These are phyloP conservation scores for Colletotrichum scovillei DNA, from an alignment of 2,329 filamentous ascomycete species.

Conservation along the genomic window DNA sequence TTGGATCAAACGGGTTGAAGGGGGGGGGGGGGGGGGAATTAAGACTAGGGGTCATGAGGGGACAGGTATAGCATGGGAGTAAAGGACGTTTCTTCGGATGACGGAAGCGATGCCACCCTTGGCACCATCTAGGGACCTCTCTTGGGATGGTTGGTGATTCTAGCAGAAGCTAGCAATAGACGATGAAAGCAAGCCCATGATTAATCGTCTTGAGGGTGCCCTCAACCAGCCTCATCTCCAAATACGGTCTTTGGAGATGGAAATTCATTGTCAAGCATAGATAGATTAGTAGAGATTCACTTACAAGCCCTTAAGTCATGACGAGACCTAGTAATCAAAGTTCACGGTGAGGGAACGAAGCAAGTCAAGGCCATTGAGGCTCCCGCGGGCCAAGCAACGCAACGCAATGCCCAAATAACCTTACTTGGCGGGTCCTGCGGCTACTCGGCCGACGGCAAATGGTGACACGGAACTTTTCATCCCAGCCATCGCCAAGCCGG, in stretches of 20 bases:
- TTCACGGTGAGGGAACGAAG: neutral
- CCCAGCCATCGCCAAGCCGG: constrained; percentile 3
- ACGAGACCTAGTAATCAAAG: neutral
- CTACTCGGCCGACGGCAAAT: neutral
- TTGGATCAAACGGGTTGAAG: constrained; percentile 14
- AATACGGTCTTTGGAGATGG: neutral
- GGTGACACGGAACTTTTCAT: neutral
- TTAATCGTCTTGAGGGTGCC: too few species aligned
- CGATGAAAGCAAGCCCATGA: too few species aligned
- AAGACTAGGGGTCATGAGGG: constrained; percentile 6
- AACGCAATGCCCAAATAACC: constrained; percentile 18
- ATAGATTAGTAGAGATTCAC: too few species aligned
- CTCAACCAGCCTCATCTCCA: neutral
- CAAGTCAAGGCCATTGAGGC: neutral
- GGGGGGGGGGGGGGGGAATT: neutral
- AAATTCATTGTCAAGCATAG: too few species aligned
- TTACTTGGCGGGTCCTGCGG: constrained; percentile 26
- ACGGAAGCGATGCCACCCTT: neutral
- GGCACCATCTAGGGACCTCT: neutral
- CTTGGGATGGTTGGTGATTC: too few species aligned
- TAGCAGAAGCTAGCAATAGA: too few species aligned
- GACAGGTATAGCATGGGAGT: neutral
- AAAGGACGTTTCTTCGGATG: constrained; percentile 10
- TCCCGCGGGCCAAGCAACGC: neutral
- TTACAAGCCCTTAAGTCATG: neutral